Base-by-base conservation (phyloP, 1,139 yeast species). In the Suhomyces atakaporum region DNA sequence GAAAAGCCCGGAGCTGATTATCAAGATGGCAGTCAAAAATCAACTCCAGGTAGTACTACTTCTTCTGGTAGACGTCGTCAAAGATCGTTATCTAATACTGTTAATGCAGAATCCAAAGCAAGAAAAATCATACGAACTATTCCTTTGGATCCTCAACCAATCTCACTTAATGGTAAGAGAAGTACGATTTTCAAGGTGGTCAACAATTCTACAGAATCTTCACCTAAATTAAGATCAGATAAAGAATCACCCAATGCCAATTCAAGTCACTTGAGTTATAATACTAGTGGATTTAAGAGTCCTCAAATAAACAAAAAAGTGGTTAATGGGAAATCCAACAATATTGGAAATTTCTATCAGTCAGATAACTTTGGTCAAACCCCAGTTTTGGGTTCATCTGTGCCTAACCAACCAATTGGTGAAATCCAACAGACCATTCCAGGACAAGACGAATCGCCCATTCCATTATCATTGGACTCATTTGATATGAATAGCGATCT, bases 131-230 rank as follows among this genome's bases (percentile, higher is more conserved):
- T 85, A 30, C 71, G 81, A 35, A 85, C 90, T 0, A 81, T 84
- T 44, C 95, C 95, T 3, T 64, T 85, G 46, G 95, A 85, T 55
- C 95, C 95, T 0, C 83, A 78, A 39, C 95, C 95, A 2, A 84
- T 84, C 16, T 55, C 74, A 3, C 69, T 63, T 1, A 31, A 51
- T 10, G 58, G 60, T 7, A 67, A 65, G 44, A 53, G 74, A 42
- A 66, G 73, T 45, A 53, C 62, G 9, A 65, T 69, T 4, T 69
- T 69, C 50, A 69, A 66, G 41, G 63, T 69, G 11, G 69, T 67
- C 3, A 66, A 63, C 41, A 53, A 52, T 22, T 53, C 65, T 19
- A 53, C 51, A 23, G 69, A 63, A 22, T 51, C 66, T 7, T 60
- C 70, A 10, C 59, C 60, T 1, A 37, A 35, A 6, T 25, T 52